Evolutionary conservation across 768 basidiomycete genomes (phyloP).

Genomic region (Termitomyces eurrhizus): DNA sequence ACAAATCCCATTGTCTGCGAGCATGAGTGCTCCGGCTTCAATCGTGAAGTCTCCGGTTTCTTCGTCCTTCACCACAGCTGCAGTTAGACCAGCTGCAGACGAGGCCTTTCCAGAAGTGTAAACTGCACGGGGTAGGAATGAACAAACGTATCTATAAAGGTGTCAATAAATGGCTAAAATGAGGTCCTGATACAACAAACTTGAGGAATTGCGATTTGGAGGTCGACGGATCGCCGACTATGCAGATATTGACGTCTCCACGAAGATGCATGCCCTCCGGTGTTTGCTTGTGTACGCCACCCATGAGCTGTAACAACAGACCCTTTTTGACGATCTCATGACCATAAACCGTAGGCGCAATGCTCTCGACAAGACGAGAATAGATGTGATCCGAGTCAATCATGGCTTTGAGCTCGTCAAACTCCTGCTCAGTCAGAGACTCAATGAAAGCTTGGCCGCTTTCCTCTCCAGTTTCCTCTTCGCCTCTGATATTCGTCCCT

Average conservation of each 20-base stretch:
- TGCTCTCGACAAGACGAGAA: conserved; percentile 86
- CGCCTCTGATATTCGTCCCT: conserved; percentile 86
- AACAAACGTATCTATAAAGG: conserved; percentile 82
- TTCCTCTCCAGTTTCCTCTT: conserved; percentile 75
- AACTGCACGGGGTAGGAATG: conserved; percentile 95
- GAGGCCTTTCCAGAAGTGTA: conserved; percentile 99
- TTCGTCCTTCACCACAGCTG: conserved; percentile 97
- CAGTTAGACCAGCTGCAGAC: conserved; percentile 97
- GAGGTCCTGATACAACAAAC: conserved; percentile 40
- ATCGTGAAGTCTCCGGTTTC: conserved; percentile 99
- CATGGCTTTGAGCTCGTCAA: conserved; percentile 93
- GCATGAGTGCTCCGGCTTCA: conserved; percentile 98
- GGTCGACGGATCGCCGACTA: conserved; percentile 95
- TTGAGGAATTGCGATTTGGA: conserved; percentile 99
- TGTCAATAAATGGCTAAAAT: background rate
- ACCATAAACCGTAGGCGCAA: conserved; percentile 97
- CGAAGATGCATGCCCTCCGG: conserved; percentile 96
- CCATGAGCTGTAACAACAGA: conserved; percentile 92
- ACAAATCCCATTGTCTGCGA: conserved; percentile 98
- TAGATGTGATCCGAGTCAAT: conserved; percentile 95
- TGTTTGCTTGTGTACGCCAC: conserved; percentile 97
- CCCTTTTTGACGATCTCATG: conserved; percentile 99
- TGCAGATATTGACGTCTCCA: conserved; percentile 97
- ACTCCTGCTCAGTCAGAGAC: conserved; percentile 88
- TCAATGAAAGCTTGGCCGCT: conserved; percentile 83